Evolutionary conservation across 257 asterid species (phyloP), one percentile per base, ranked within the genome.

Genomic region (Jaltomata sinuosa): DNA sequence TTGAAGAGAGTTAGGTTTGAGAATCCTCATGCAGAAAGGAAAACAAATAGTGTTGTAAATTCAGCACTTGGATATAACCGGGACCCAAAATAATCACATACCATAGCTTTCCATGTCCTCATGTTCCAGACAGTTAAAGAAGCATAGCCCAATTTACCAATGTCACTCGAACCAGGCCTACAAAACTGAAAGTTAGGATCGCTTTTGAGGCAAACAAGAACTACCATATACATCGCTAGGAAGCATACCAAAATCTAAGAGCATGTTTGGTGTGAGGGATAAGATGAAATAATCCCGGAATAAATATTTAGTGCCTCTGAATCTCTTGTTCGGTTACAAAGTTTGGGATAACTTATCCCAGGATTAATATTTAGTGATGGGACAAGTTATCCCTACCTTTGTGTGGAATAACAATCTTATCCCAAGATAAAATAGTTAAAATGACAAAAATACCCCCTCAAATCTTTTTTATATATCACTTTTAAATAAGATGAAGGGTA

Each of bases 61-160:
- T 82, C 67, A 45, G 82, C 84, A 82, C 68, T 85, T 80, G 22
- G 68, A 84, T 71, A 57, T 53, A 85, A 84, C 81, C 57, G 69
- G 52, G 80, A 83, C 71, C 59, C 38, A 15, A 90, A 85, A 83
- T 57, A 88, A 57, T 87, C 83, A 89, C 98, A 45, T 91, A 96
- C 99, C 98, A 93, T 91, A 85, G 96, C 87, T 89, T 93, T 96
- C 99, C 99, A 94, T 19, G 97, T 91, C 89, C 99, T 93, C 99
- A 96, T 94, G 90, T 94, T 96, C 99, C 99, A 96, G 72, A 94
- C 99, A 45, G 97, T 94, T 88, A 96, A 88, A 76, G 98, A 94
- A 82, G 98, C 99, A 85, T 90, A 93, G 31, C 98, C 99, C 90
- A 96, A 84, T 79, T 71, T 86, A 81, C 90, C 93, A 85, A 89